Base-by-base conservation (phyloP, 208 protist genomes). In the Wallacemonas collosoma region DNA sequence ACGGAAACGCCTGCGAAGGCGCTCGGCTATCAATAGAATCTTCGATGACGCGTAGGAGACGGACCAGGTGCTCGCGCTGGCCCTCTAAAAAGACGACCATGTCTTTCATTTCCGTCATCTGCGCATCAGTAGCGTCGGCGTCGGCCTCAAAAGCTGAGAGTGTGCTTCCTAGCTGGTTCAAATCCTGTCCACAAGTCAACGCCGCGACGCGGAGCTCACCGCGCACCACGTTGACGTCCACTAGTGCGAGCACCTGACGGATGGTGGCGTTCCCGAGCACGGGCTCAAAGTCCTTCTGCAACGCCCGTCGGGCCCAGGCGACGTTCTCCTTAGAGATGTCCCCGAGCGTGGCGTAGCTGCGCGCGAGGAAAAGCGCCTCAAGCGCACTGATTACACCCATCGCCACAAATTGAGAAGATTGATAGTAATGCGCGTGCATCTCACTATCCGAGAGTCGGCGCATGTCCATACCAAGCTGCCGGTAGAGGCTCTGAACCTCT, bases 361-460 rank as follows among this genome's bases (percentile, higher is more conserved):
- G 82, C 1, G 91, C 88, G 14, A 96, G 80, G 71, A 84, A 94
- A 0, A 96, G 69, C 9, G 89, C 84, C 76, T 94, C 87, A 6
- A 96, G 77, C 6, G 79, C 87, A 2, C 82, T 87, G 12, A 96
- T 68, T 9, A 92, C 66, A 0, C 76, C 89, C 51, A 84, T 67
- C 2, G 83, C 79, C 36, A 55, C 75, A 47, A 91, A 96, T 69
- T 87, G 77, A n/a, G 82, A 65, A n/a, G 86, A 78, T 26, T 80
- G 75, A 71, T 91, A 90, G 79, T 93, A 96, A 57, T 79, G 72
- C n/a, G 68, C 58, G 53, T 76, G 67, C 81, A 96, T 72, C 57
- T 94, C 86, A 0, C 57, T 73, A 3, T 93, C 86, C n/a, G 72
- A 75, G 47, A 94, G 81, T 8, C 77, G 76, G 5, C 89, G 83